Evolutionary conservation across 2,329 filamentous ascomycete species (phyloP), one percentile per base, ranked within the genome.

Genomic region (Fusarium penzigii): DNA sequence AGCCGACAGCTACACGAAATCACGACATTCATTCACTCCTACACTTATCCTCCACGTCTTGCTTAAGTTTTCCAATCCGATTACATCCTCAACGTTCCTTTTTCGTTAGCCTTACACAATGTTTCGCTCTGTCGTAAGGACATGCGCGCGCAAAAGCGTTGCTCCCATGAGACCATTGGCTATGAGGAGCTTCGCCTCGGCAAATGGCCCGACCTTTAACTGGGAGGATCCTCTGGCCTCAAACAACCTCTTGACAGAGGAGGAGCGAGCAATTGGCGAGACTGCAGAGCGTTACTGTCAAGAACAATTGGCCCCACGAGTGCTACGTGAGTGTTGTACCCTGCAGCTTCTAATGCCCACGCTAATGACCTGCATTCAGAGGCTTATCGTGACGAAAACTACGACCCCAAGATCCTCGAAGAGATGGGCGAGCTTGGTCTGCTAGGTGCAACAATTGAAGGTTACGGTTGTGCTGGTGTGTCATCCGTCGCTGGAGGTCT

Each of bases 391-490:
- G 86, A 93, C 69, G 92, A 96, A 73, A 72, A 91, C 68, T 96
- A 92, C 74, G 92, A 96, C 71, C 81, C 83, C 64, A 87, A 87
- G 65, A 96, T 96, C 54, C 80, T 96, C 32, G 81, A 87, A 70
- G 92, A 96, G 74, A 96, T 96, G 92, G 92, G 92, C 41, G 90
- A 94, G 68, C 78, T 96, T 11, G 92, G 92, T n/a, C 80, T 96
- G 1, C 79, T 96, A 5, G 92, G 92, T 48, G 87, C 92, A 46
- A 93, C 86, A 16, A 92, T 96, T 55, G 78, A 93, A 58, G 92
- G 92, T 16, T 94, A 96, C 66, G 92, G 85, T 29, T 96, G 92
- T 70, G 92, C 92, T 5, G 92, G 92, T 48, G 89, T 90, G 25
- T 93, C 89, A 58, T 92, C 87, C 48, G 90, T 96, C 42, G 92